phyloP scores from a whole-genome alignment of 768 basidiomycete species.

The Lenzites betulinus region DNA sequence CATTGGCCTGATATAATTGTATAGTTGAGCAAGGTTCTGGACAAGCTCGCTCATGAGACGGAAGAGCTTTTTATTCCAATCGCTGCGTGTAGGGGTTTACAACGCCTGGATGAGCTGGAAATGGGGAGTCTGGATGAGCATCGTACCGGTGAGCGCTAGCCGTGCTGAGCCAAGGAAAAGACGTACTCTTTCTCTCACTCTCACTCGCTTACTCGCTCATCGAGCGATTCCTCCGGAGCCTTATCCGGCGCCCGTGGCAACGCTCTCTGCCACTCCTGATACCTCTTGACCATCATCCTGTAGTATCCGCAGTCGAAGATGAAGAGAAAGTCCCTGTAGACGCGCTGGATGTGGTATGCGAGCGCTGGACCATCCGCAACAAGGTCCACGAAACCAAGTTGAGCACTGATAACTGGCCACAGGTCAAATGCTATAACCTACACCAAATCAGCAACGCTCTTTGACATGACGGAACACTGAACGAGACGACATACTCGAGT shows the following conservation, averaged over 20 bases:
- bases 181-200: slow-evolving; percentile 14
- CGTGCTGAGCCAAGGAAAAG: no score
- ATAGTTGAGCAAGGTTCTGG: slow-evolving; percentile 48
- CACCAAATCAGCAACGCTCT: background rate
- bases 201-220: slow-evolving; percentile 4
- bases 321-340: slow-evolving; percentile 60
- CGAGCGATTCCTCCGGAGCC: slow-evolving; percentile 6
- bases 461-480: no score
- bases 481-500: slow-evolving; percentile 40
- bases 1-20: no score
- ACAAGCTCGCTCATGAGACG: slow-evolving; percentile 52
- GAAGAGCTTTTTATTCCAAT: slow-evolving; percentile 51
- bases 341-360: slow-evolving; percentile 58
- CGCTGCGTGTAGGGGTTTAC: slow-evolving; percentile 56
- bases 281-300: background rate
- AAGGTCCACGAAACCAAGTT: slow-evolving; percentile 63
- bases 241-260: background rate
- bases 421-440: slow-evolving; percentile 40
- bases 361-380: slow-evolving; percentile 61
- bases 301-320: slow-evolving; percentile 53
- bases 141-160: background rate
- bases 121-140: background rate
- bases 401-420: slow-evolving; percentile 68
- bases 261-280: background rate
- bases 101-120: slow-evolving; percentile 34